Evolutionary conservation across 441 rosid genomes (phyloP).

Genomic region (Euphorbia celastroides): DNA sequence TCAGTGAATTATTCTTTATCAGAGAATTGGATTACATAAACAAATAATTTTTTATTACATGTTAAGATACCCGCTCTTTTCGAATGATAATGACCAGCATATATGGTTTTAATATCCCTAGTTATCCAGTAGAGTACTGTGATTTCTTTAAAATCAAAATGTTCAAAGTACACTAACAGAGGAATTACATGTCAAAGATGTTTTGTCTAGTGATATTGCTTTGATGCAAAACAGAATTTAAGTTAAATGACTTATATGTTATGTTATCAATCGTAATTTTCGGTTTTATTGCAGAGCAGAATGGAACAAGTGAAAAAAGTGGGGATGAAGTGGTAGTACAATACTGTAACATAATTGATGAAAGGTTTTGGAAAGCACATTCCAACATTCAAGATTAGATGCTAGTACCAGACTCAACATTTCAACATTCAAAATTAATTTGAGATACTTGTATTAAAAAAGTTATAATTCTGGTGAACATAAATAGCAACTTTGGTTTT

Average conservation of each 20-base stretch:
- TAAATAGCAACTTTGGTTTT: too few species aligned
- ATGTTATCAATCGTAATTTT: too few species aligned
- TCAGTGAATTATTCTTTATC: background rate
- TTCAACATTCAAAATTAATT: too few species aligned
- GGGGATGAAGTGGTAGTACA: slow-evolving; percentile 34
- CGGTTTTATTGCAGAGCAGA: slow-evolving; percentile 13
- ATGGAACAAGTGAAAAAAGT: slow-evolving; percentile 14
- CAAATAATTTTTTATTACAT: background rate
- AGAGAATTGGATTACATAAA: background rate
- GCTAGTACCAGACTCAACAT: background rate
- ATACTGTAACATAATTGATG: slow-evolving; percentile 65
- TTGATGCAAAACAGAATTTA: background rate
- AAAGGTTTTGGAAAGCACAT: slow-evolving; percentile 57
- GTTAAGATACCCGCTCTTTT: too few species aligned
- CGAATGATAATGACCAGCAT: background rate
- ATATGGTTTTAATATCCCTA: background rate
- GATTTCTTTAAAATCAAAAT: background rate
- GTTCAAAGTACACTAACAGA: background rate
- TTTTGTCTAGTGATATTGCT: background rate
- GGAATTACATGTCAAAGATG: background rate
- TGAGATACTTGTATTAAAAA: too few species aligned
- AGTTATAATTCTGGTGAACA: too few species aligned
- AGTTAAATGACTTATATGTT: background rate
- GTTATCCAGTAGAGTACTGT: background rate
- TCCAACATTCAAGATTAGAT: slow-evolving; percentile 38